Evolutionary conservation across 2,329 filamentous ascomycete genomes (phyloP).

Genomic region (Pseudocercospora cruenta): DNA sequence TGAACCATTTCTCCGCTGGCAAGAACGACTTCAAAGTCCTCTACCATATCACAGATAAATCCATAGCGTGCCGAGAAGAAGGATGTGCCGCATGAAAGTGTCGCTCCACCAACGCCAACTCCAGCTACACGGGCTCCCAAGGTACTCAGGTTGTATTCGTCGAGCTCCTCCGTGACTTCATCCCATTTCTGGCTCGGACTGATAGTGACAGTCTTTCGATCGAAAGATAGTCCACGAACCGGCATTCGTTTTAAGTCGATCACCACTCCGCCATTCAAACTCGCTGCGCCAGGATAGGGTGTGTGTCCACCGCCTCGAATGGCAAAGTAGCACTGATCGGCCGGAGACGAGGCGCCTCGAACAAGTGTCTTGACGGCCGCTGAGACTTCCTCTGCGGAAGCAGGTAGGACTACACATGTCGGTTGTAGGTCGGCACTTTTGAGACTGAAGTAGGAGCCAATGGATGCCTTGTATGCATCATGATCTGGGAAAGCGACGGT

Average conservation of each 20-base stretch:
- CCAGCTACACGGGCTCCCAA: conserved; percentile 28
- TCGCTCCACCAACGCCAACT: conserved; percentile 37
- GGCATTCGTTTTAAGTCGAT: conserved; percentile 31
- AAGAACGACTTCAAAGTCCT: conserved; percentile 35
- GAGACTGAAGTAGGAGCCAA: conserved; percentile 31
- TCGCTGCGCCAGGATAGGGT: conserved; percentile 27
- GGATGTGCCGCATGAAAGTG: conserved; percentile 36
- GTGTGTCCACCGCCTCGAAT: conserved; percentile 29
- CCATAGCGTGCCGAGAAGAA: conserved; percentile 36
- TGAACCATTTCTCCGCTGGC: conserved; percentile 32
- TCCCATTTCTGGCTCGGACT: conserved; percentile 26
- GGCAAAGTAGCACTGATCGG: conserved; percentile 29
- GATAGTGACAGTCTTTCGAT: conserved; percentile 21
- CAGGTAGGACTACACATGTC: conserved; percentile 28
- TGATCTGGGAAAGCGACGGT: conserved; percentile 16
- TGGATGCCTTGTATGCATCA: conserved; percentile 24
- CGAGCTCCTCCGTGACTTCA: conserved; percentile 26
- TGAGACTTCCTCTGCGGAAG: conserved; percentile 25
- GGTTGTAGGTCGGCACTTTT: conserved; percentile 25
- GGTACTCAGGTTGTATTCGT: conserved; percentile 22
- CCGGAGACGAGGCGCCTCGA: conserved; percentile 12
- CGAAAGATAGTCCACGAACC: conserved; percentile 19
- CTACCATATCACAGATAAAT: conserved; percentile 36
- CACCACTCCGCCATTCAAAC: conserved; percentile 31
- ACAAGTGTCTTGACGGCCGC: conserved; percentile 16